Evolutionary conservation across 2,329 filamentous ascomycete species (phyloP).

Genomic region (Paecilomyces dactylethromorphus): DNA sequence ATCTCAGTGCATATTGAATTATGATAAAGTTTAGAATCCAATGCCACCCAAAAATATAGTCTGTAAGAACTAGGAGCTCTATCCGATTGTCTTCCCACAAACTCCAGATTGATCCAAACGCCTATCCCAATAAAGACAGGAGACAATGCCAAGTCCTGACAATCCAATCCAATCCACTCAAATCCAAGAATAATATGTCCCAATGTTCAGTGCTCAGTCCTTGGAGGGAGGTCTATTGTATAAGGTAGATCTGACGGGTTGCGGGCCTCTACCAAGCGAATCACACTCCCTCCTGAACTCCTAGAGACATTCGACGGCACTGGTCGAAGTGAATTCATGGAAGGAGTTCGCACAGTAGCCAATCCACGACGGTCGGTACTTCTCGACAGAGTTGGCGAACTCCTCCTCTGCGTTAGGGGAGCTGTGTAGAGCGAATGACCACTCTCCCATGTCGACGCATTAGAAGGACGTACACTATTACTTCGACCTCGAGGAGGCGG

Average conservation of each 20-base stretch:
- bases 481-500: slow-evolving; percentile 16
- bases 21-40: not conserved
- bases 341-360: slow-evolving; percentile 23
- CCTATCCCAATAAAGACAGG: not conserved
- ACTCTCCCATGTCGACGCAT: slow-evolving; percentile 20
- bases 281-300: slow-evolving; percentile 33
- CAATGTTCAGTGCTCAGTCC: slow-evolving; percentile 4
- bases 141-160: not conserved
- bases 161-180: too few relatives aligned
- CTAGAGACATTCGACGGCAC: slow-evolving; percentile 25
- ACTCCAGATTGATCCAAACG: not conserved
- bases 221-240: slow-evolving; percentile 19
- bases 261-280: slow-evolving; percentile 25
- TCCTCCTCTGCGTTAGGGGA: slow-evolving; percentile 14
- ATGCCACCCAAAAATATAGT: not conserved
- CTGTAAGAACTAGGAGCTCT: not conserved
- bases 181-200: not conserved
- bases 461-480: slow-evolving; percentile 18
- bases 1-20: not conserved
- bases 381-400: slow-evolving; percentile 11
- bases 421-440: slow-evolving; percentile 22
- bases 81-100: not conserved
- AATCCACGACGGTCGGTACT: slow-evolving; percentile 2
- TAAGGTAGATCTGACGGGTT: slow-evolving; percentile 27
- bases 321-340: slow-evolving; percentile 26